Evolutionary conservation across 225 moss, liverwort and hornwort species (phyloP).

Genomic region (Physcomitrium patens): DNA sequence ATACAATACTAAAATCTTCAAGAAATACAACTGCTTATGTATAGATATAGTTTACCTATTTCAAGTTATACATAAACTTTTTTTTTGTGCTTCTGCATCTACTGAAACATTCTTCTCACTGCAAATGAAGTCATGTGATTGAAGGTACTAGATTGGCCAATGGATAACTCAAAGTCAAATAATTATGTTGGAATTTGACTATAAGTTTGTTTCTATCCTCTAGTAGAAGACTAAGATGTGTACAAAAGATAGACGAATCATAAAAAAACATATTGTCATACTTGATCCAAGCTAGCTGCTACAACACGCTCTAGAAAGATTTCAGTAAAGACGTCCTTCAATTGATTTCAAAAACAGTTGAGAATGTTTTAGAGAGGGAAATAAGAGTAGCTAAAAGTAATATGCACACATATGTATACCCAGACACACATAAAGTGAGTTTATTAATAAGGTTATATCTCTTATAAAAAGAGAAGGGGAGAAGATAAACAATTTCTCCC

Average conservation of each 20-base stretch:
- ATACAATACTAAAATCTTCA: background rate
- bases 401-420: too few relatives aligned
- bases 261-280: slow-evolving; percentile 32
- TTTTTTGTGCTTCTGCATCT: background rate
- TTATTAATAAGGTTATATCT: too few relatives aligned
- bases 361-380: too few relatives aligned
- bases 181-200: background rate
- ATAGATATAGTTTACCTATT: background rate
- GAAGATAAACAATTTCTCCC: too few relatives aligned
- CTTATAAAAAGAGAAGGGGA: too few relatives aligned
- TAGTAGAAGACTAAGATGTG: slow-evolving; percentile 17
- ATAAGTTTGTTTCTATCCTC: slow-evolving; percentile 4
- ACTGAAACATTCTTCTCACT: background rate
- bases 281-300: slow-evolving; percentile 78
- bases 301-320: slow-evolving; percentile 69
- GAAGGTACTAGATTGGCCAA: slow-evolving; percentile 1
- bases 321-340: slow-evolving; percentile 65
- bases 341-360: slow-evolving; percentile 44
- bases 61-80: background rate
- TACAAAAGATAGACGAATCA: slow-evolving; percentile 27
- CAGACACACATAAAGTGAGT: too few relatives aligned
- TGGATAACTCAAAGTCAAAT: slow-evolving; percentile 3
- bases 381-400: too few relatives aligned
- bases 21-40: background rate
- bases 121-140: background rate